phyloP scores from a whole-genome alignment of 1,284 basidiomycete species.

The Erythrobasidium hasegawianum region DNA sequence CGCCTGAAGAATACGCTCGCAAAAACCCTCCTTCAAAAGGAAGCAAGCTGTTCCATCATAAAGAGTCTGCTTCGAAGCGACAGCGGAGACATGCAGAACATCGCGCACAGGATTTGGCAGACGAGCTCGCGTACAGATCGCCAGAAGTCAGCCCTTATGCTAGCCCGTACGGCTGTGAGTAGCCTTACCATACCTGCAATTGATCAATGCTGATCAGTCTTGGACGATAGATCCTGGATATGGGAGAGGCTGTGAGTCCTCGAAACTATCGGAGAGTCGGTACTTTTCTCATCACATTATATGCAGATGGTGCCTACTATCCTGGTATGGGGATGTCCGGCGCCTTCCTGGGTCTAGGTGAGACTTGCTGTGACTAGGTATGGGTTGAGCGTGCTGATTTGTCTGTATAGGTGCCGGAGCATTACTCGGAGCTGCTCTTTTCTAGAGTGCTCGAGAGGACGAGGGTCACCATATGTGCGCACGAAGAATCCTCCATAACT shows the following conservation, averaged over 20 bases:
- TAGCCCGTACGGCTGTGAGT: constrained; percentile 30
- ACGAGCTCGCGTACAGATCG: constrained; percentile 14
- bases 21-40: constrained; percentile 16
- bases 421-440: constrained; percentile 18
- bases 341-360: constrained; percentile 18
- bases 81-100: constrained; percentile 30
- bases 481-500: too few species aligned
- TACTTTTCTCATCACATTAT: not conserved
- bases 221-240: constrained; percentile 24
- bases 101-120: constrained; percentile 25
- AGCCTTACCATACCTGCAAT: too few species aligned
- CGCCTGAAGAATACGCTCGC: constrained; percentile 32
- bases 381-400: too few species aligned
- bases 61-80: constrained; percentile 21
- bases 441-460: too few species aligned
- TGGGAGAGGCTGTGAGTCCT: constrained; percentile 13
- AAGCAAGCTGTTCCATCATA: constrained; percentile 27
- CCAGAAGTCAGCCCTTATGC: constrained; percentile 10
- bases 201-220: not conserved
- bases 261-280: too few species aligned
- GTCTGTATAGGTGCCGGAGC: constrained; percentile 24
- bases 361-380: not conserved
- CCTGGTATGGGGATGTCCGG: constrained; percentile 22
- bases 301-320: constrained; percentile 1
- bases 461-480: too few species aligned